Percentiles rank a stretch among this genome's conserved stretches.
Evolutionary conservation across 2,329 filamentous ascomycete species (phyloP).

Genomic region (Pestalotiopsis sp.): DNA sequence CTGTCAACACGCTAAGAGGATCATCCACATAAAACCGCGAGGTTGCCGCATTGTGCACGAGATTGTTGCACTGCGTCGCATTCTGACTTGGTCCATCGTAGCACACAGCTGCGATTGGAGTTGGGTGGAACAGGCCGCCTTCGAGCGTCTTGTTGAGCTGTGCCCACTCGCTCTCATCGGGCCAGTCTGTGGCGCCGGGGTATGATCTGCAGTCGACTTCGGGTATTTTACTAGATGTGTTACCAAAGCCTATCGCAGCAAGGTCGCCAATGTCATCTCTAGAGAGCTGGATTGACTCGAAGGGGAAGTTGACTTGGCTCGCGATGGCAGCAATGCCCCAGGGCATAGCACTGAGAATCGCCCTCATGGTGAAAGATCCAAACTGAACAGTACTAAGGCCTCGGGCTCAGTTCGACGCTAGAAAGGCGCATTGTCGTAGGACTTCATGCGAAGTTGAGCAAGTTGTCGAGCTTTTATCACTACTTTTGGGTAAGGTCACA

Average conservation of each 20-base stretch:
- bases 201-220: slow-evolving; percentile 22
- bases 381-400: not conserved
- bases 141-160: slow-evolving; percentile 27
- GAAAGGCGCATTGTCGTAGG: not conserved
- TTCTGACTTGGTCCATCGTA: slow-evolving; percentile 27
- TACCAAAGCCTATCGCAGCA: slow-evolving; percentile 21
- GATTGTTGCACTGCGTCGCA: slow-evolving; percentile 24
- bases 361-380: not conserved
- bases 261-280: slow-evolving; percentile 20
- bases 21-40: slow-evolving; percentile 34
- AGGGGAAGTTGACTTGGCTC: slow-evolving; percentile 4
- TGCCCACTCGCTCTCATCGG: slow-evolving; percentile 24
- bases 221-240: slow-evolving; percentile 1
- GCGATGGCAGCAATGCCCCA: not conserved
- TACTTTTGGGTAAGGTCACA: not conserved
- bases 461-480: not conserved
- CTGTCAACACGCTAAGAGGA: slow-evolving; percentile 29
- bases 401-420: not conserved
- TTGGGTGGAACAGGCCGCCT: slow-evolving; percentile 31
- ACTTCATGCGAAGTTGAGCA: not conserved
- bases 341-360: not conserved
- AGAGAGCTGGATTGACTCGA: slow-evolving; percentile 16
- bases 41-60: slow-evolving; percentile 22
- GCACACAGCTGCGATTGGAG: slow-evolving; percentile 30
- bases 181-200: slow-evolving; percentile 28